Evolutionary conservation across 2,329 filamentous ascomycete species (phyloP).

Genomic region (Penicillium sp.): DNA sequence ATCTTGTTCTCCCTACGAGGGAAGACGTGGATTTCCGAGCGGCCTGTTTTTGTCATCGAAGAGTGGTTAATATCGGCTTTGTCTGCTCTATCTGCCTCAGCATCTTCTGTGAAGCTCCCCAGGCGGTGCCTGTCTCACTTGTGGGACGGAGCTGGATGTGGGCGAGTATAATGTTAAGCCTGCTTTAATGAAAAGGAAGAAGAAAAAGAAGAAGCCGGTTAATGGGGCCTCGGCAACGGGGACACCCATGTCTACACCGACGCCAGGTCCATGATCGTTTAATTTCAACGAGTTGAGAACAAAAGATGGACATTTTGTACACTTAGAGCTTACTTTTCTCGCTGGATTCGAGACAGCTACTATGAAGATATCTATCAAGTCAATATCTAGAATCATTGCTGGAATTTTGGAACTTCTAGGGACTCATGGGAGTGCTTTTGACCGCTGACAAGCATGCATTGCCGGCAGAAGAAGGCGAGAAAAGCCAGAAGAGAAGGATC

Average conservation of each 20-base stretch:
- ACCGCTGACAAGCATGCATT: not conserved
- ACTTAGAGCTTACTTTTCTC: not conserved
- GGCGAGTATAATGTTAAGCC: slow-evolving; percentile 73
- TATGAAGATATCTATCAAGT: not conserved
- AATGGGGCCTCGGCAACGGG: slow-evolving; percentile 51
- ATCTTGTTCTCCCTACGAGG: slow-evolving; percentile 74
- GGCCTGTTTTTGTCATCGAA: slow-evolving; percentile 95
- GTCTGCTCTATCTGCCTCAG: slow-evolving; percentile 96
- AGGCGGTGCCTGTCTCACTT: slow-evolving; percentile 74
- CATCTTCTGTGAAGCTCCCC: slow-evolving; percentile 75
- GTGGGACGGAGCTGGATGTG: slow-evolving; percentile 74
- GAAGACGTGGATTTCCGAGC: slow-evolving; percentile 92
- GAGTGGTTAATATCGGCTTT: slow-evolving; percentile 86
- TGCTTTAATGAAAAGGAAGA: slow-evolving; percentile 68
- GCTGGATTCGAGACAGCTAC: slow-evolving; percentile 8
- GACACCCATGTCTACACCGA: slow-evolving; percentile 58
- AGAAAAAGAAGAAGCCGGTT: slow-evolving; percentile 70
- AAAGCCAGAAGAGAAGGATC: not conserved
- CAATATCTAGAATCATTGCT: not conserved
- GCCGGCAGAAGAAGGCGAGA: no score
- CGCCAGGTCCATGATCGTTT: slow-evolving; percentile 32
- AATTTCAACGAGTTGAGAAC: not conserved
- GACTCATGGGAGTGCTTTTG: not conserved
- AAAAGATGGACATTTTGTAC: not conserved
- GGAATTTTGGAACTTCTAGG: not conserved